phyloP scores from a whole-genome alignment of 768 basidiomycete species.

The Kwoniella bestiolae region DNA sequence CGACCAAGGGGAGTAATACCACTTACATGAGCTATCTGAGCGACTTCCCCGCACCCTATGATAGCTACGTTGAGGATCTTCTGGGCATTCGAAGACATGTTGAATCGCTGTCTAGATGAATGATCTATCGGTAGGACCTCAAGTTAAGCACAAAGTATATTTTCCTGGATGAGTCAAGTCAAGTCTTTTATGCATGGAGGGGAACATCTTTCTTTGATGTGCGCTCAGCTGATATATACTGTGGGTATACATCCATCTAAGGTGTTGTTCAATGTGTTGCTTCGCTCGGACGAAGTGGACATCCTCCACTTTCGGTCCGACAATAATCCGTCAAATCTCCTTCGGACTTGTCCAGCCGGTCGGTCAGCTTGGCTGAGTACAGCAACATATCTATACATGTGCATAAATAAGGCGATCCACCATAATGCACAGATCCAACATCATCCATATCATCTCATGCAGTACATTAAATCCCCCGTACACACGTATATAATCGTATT shows the following conservation, averaged over 20 bases:
- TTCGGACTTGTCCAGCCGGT: not conserved
- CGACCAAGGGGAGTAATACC: too few relatives aligned
- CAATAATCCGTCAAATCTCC: conserved; percentile 7
- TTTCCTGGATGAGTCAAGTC: not conserved
- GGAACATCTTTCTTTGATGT: not conserved
- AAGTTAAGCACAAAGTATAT: not conserved
- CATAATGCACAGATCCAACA: too few relatives aligned
- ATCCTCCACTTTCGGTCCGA: conserved; percentile 15
- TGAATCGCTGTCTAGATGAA: not conserved
- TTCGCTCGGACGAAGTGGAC: not conserved
- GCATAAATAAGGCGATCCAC: too few relatives aligned
- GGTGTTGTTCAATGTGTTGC: not conserved
- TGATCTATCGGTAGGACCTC: not conserved
- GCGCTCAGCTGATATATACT: not conserved
- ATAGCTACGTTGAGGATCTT: conserved; percentile 40
- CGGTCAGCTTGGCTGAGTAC: too few relatives aligned
- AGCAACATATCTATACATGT: too few relatives aligned
- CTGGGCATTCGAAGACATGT: not conserved
- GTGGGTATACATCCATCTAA: not conserved
- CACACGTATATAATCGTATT: too few relatives aligned
- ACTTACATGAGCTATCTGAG: conserved; percentile 34
- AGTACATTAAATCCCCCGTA: too few relatives aligned
- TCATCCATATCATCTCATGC: conserved; percentile 4
- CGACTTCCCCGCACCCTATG: conserved; percentile 41
- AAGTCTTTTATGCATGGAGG: not conserved